A percentile compares a stretch with the other conserved stretches of the same genome.
Evolutionary conservation across 2,329 filamentous ascomycete species (phyloP).

Genomic region (Fusarium irregulare): DNA sequence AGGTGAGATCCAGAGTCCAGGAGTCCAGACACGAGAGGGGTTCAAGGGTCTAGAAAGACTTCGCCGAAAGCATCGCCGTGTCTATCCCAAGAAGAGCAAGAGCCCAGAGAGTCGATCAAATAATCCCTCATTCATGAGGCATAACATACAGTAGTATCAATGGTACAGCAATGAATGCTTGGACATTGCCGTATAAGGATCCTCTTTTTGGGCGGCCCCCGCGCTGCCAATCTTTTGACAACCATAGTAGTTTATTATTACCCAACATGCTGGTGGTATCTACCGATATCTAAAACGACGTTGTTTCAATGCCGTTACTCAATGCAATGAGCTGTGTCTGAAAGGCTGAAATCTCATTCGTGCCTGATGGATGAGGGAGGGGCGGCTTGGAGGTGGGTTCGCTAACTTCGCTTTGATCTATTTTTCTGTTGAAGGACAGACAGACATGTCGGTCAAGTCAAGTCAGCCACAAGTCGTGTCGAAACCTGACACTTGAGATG

Average conservation of each 20-base stretch:
- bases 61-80: slow-evolving; percentile 38
- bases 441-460: slow-evolving; percentile 37
- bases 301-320: slow-evolving; percentile 37
- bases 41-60: slow-evolving; percentile 34
- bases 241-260: slow-evolving; percentile 12
- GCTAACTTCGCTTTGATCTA: slow-evolving; percentile 13
- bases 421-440: slow-evolving; percentile 33
- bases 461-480: slow-evolving; percentile 29
- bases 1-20: slow-evolving; percentile 5
- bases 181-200: not conserved
- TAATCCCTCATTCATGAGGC: slow-evolving; percentile 40
- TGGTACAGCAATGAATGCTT: not conserved
- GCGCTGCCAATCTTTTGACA: slow-evolving; percentile 26
- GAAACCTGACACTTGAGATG: slow-evolving; percentile 2
- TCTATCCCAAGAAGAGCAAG: slow-evolving; percentile 41
- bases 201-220: slow-evolving; percentile 28
- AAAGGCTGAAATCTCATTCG: slow-evolving; percentile 31
- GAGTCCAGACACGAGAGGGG: slow-evolving; percentile 36
- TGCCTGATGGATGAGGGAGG: slow-evolving; percentile 32
- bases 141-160: not conserved
- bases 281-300: slow-evolving; percentile 31
- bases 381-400: slow-evolving; percentile 31
- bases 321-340: slow-evolving; percentile 41
- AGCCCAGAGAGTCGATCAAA: slow-evolving; percentile 28
- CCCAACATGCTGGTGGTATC: slow-evolving; percentile 36